Base-by-base conservation (phyloP, 2,329 filamentous ascomycete species). In the Botrytis hyacinthi region DNA sequence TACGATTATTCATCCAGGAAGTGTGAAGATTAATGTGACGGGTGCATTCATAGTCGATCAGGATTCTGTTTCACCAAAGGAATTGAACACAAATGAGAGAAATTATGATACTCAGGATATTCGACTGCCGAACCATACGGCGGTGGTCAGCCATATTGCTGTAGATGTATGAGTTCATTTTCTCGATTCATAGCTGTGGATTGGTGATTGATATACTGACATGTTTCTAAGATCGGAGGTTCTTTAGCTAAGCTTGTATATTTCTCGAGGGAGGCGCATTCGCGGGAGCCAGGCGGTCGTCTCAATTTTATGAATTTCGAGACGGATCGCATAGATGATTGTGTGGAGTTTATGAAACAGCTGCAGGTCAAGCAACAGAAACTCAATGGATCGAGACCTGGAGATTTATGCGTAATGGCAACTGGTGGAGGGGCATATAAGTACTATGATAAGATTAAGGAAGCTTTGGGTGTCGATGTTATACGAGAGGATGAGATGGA, bases 401-500 rank as follows among this genome's bases (percentile, higher is more conserved):
- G 89, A 67, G 93, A 94, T 78, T 84, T 99, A 62, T 96, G 92
- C 80, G 92, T 99, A 76, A 97, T 98, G 90, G 96, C 96, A 3
- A 99, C 96, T 0, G 96, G 96, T 9, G 96, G 96, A 42, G 96
- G 96, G 32, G 95, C 96, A 8, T 98, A 93, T 86, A 98, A 98
- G 82, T 99, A 93, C 84, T 98, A 98, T 82, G 94, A 98, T 82
- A 91, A 90, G 82, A 94, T 99, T 78, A 91, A 90, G 80, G 89
- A 95, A 75, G 90, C 91, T 7, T 85, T 99, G 69, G 93, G 93
- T 22, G 93, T 97, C 2, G 92, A 98, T 80, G 94, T 99, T 32
- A 86, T 95, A 79, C 87, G 94, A 61, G 96, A 98, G 83, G 96
- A 99, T 80, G 96, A 99, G 84, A 99, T 99, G 96, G 94, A 97